Evolutionary conservation across 768 basidiomycete genomes (phyloP).

Genomic region (Pulveroboletus sp.): DNA sequence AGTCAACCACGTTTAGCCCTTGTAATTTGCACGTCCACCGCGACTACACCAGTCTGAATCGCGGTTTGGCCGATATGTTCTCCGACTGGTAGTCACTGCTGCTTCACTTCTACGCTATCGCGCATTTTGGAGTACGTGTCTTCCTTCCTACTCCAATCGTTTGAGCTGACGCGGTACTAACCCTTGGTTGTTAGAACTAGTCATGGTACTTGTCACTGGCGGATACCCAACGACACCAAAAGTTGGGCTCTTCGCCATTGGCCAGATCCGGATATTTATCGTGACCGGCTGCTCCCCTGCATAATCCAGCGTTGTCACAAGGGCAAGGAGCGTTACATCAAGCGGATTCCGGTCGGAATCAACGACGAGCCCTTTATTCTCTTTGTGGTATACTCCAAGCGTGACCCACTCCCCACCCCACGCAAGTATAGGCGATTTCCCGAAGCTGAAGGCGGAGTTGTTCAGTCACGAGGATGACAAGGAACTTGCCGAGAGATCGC

Average conservation of each 20-base stretch:
- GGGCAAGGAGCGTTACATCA: neutral
- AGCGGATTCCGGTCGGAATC: neutral
- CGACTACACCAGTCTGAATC: too few relatives aligned
- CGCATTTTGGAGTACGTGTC: too few relatives aligned
- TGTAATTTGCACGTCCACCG: too few relatives aligned
- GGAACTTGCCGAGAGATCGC: neutral
- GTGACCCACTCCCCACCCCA: neutral
- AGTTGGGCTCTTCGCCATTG: conserved; percentile 5
- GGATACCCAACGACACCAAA: conserved; percentile 2
- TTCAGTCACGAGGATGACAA: conserved; percentile 6
- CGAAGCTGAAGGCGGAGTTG: neutral
- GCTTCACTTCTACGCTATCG: too few relatives aligned
- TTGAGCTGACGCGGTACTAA: too few relatives aligned
- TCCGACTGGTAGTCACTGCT: too few relatives aligned
- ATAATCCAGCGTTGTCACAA: neutral
- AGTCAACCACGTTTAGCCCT: too few relatives aligned
- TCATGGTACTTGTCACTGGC: neutral
- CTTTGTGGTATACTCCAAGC: neutral
- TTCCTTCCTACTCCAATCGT: too few relatives aligned
- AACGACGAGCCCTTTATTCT: neutral
- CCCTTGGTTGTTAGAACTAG: neutral
- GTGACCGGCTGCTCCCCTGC: neutral
- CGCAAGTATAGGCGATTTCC: neutral
- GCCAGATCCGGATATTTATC: conserved; percentile 7
- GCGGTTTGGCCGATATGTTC: too few relatives aligned